Evolutionary conservation across 2,329 filamentous ascomycete genomes (phyloP).

Genomic region (Pyrenochaeta sp.): DNA sequence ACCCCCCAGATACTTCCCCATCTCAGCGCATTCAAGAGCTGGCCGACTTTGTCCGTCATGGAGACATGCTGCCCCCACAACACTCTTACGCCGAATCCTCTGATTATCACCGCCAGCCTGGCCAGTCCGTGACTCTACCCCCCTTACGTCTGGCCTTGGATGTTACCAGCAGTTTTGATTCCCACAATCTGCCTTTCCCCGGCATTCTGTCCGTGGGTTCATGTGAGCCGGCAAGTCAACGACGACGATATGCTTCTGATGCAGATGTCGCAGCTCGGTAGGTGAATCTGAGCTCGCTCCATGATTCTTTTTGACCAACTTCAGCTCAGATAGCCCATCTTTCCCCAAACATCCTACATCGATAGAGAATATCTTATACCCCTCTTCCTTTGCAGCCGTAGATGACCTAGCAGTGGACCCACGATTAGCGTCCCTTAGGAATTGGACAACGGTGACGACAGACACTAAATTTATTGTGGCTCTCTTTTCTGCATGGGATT

Average conservation of each 20-base stretch:
- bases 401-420: slow-evolving; percentile 22
- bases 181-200: slow-evolving; percentile 23
- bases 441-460: slow-evolving; percentile 36
- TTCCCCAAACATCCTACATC: slow-evolving; percentile 25
- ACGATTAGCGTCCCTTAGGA: slow-evolving; percentile 22
- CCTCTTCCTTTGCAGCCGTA: slow-evolving; percentile 7
- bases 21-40: slow-evolving; percentile 38
- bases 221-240: slow-evolving; percentile 33
- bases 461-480: slow-evolving; percentile 27
- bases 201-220: slow-evolving; percentile 23
- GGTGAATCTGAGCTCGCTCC: slow-evolving; percentile 10
- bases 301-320: slow-evolving; percentile 37
- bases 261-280: slow-evolving; percentile 39
- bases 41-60: slow-evolving; percentile 34
- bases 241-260: slow-evolving; percentile 35
- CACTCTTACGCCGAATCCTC: slow-evolving; percentile 6
- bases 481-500: slow-evolving; percentile 38
- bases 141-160: slow-evolving; percentile 40
- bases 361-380: slow-evolving; percentile 31
- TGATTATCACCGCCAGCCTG: slow-evolving; percentile 10
- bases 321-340: slow-evolving; percentile 36
- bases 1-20: slow-evolving; percentile 22
- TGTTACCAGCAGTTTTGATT: slow-evolving; percentile 18
- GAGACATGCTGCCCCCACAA: slow-evolving; percentile 15
- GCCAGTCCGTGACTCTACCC: slow-evolving; percentile 32